Percentiles rank a stretch among this genome's conserved stretches.
These are phyloP conservation scores for Skeletonema costatum DNA, from an alignment of 108 stramenopile genomes.

Conservation along the genomic window DNA sequence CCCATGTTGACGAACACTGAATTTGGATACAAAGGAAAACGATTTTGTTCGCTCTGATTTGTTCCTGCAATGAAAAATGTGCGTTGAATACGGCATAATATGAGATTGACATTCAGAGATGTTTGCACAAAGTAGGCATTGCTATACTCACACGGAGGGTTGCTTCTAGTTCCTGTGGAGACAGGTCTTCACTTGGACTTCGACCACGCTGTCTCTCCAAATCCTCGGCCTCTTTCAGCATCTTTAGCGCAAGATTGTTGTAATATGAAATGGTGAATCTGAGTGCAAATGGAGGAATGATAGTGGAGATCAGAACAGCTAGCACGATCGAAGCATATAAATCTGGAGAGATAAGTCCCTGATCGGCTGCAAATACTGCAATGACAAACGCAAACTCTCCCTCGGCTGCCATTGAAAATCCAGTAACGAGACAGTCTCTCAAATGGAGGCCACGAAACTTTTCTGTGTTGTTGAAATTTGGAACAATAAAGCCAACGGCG, in stretches of 20 bases:
- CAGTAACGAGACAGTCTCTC: constrained; percentile 67
- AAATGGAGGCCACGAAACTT: constrained; percentile 60
- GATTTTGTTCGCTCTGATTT: constrained; percentile 44
- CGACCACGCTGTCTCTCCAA: constrained; percentile 11
- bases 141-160: constrained; percentile 1
- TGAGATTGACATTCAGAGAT: background rate
- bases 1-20: constrained; percentile 71
- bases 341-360: constrained; percentile 55
- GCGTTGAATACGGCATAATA: background rate
- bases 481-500: constrained; percentile 79
- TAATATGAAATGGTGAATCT: constrained; percentile 76
- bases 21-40: constrained; percentile 79
- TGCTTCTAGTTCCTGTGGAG: constrained; percentile 57
- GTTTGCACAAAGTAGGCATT: background rate
- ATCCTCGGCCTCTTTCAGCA: constrained; percentile 26
- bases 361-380: constrained; percentile 65
- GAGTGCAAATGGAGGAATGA: constrained; percentile 75
- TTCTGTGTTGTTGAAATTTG: constrained; percentile 67
- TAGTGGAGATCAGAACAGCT: constrained; percentile 74
- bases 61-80: constrained; percentile 6
- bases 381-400: constrained; percentile 87
- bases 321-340: constrained; percentile 75
- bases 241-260: constrained; percentile 64
- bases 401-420: constrained; percentile 80
- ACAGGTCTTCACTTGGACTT: constrained; percentile 15